phyloP scores from a whole-genome alignment of 1,284 basidiomycete genomes.

The Cryptococcus amylolentus region DNA sequence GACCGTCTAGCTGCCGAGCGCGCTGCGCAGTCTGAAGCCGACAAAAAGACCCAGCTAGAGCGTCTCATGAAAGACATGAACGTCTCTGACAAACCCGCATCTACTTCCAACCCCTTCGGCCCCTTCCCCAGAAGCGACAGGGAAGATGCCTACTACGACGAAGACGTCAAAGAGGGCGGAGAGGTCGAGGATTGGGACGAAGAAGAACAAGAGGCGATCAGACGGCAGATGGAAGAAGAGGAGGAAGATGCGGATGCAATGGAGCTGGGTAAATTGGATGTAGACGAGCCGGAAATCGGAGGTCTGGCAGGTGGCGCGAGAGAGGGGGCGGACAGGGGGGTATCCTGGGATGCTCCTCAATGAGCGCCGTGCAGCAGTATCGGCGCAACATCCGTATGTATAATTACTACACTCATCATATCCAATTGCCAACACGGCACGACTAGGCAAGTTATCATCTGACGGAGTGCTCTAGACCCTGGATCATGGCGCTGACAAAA shows the following conservation, averaged over 20 bases:
- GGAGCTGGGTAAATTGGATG: slow-evolving; percentile 28
- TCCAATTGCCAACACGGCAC: too few relatives aligned
- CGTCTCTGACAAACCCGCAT: slow-evolving; percentile 59
- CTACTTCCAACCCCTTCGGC: slow-evolving; percentile 52
- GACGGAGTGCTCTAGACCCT: too few relatives aligned
- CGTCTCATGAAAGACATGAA: slow-evolving; percentile 82
- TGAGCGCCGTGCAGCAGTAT: neutral
- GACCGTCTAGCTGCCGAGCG: slow-evolving; percentile 59
- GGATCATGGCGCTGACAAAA: too few relatives aligned
- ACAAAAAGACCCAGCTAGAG: slow-evolving; percentile 69
- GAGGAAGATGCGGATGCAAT: slow-evolving; percentile 51
- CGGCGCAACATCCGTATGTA: neutral
- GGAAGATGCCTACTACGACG: slow-evolving; percentile 33
- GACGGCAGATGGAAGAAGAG: slow-evolving; percentile 47
- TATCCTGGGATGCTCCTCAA: slow-evolving; percentile 25
- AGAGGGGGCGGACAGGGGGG: slow-evolving; percentile 7
- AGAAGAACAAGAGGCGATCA: slow-evolving; percentile 53
- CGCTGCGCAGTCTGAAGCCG: slow-evolving; percentile 61
- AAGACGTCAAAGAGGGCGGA: slow-evolving; percentile 1
- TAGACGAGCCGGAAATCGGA: slow-evolving; percentile 19
- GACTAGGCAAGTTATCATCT: too few relatives aligned
- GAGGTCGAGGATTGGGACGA: slow-evolving; percentile 17
- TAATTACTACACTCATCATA: neutral
- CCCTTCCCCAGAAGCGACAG: slow-evolving; percentile 45
- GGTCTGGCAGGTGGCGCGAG: slow-evolving; percentile 8